phyloP scores from a whole-genome alignment of 768 basidiomycete species.

The Naganishia randhawae region DNA sequence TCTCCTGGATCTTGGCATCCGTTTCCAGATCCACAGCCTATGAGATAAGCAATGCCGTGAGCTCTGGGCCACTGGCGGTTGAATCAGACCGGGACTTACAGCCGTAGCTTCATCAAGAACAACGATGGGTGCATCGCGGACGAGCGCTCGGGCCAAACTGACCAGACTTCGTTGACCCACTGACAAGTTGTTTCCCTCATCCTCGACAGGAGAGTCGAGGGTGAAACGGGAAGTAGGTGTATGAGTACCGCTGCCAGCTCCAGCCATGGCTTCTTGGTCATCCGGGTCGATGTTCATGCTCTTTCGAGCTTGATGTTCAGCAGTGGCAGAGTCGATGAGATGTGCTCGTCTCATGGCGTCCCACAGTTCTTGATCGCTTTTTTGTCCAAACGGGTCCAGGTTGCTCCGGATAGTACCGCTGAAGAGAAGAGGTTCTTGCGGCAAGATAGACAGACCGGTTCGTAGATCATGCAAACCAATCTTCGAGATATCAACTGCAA shows the following conservation, averaged over 20 bases:
- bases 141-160: constrained; percentile 79
- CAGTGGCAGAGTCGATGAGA: constrained; percentile 57
- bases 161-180: constrained; percentile 74
- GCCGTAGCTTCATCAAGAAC: constrained; percentile 72
- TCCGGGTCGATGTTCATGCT: constrained; percentile 20
- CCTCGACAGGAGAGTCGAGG: constrained; percentile 76
- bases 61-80: constrained; percentile 54
- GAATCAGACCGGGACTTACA: constrained; percentile 68
- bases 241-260: neutral
- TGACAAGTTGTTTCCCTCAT: constrained; percentile 78
- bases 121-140: constrained; percentile 65
- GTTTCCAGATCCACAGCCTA: constrained; percentile 48
- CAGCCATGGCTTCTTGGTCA: neutral
- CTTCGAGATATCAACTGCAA: constrained; percentile 67
- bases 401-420: constrained; percentile 51
- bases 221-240: constrained; percentile 59
- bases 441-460: constrained; percentile 62
- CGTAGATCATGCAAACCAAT: constrained; percentile 61
- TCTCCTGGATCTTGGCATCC: constrained; percentile 62
- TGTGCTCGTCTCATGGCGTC: constrained; percentile 82
- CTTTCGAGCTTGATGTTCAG: constrained; percentile 6
- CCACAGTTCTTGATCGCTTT: constrained; percentile 60
- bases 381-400: constrained; percentile 78
- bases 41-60: too few species aligned
- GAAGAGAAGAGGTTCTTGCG: constrained; percentile 63